These are phyloP conservation scores for Globisporangium viniferum DNA, from an alignment of 352 stramenopile genomes.

Conservation along the genomic window DNA sequence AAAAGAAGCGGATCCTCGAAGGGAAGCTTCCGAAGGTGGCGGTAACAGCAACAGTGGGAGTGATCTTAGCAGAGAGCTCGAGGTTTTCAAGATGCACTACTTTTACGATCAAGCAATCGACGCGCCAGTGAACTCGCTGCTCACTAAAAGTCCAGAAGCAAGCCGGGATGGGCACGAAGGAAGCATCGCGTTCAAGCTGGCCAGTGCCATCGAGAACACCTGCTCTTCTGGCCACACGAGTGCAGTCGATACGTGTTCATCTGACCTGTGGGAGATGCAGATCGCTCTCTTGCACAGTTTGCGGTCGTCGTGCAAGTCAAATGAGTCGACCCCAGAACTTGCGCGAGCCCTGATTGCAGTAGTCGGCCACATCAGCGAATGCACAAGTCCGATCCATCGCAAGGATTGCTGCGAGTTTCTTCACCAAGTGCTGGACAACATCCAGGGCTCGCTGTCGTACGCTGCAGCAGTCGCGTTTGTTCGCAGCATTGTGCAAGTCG, in stretches of 20 bases:
- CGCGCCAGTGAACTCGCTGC: background rate
- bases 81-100: constrained; percentile 11
- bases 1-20: background rate
- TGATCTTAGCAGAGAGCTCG: background rate
- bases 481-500: constrained; percentile 26
- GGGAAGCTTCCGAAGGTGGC: background rate
- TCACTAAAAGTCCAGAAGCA: background rate
- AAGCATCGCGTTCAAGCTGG: background rate
- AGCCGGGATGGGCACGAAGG: background rate
- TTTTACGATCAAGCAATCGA: background rate
- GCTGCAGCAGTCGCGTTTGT: constrained; percentile 35
- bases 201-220: background rate
- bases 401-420: constrained; percentile 47
- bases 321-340: constrained; percentile 30
- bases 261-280: constrained; percentile 39
- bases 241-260: constrained; percentile 6
- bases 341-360: constrained; percentile 39
- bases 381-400: constrained; percentile 31
- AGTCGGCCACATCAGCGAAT: constrained; percentile 40
- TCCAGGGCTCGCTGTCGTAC: constrained; percentile 32
- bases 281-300: constrained; percentile 53
- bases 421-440: constrained; percentile 40
- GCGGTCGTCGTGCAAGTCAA: constrained; percentile 40
- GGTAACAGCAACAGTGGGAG: background rate
- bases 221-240: background rate